Percentiles rank a stretch among this genome's conserved stretches.
Evolutionary conservation across 805 yeast species (phyloP).

Genomic region (Torulaspora quercuum): DNA sequence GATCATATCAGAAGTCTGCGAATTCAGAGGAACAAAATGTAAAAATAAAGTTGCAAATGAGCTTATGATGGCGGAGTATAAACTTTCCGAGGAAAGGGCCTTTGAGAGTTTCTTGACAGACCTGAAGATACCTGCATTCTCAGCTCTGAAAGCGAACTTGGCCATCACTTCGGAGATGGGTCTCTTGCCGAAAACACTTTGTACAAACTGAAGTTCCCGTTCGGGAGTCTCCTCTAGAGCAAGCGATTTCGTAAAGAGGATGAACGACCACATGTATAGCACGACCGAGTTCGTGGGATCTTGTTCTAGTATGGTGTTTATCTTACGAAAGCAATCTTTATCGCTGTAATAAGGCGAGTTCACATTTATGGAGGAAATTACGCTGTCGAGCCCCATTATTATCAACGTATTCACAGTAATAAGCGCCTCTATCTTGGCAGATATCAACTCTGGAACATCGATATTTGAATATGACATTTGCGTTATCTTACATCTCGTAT

Average conservation of each 20-base stretch:
- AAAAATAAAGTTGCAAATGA: constrained; percentile 37
- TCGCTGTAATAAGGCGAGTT: constrained; percentile 43
- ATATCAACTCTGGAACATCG: constrained; percentile 18
- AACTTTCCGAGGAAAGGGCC: constrained; percentile 46
- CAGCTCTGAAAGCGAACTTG: constrained; percentile 40
- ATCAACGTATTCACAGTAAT: constrained; percentile 49
- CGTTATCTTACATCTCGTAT: constrained; percentile 6
- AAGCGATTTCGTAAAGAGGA: constrained; percentile 50
- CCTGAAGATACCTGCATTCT: constrained; percentile 44
- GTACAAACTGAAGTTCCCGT: constrained; percentile 16
- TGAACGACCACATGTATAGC: constrained; percentile 64
- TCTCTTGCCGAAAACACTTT: constrained; percentile 14
- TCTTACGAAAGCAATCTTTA: constrained; percentile 36
- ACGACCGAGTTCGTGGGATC: constrained; percentile 47
- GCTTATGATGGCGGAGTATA: constrained; percentile 46
- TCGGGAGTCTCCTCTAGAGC: constrained; percentile 42
- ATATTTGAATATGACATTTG: constrained; percentile 11
- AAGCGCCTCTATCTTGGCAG: constrained; percentile 42
- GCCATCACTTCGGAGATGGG: constrained; percentile 20
- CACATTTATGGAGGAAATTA: constrained; percentile 42
- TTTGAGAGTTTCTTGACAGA: constrained; percentile 43
- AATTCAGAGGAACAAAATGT: constrained; percentile 48
- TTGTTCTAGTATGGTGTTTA: constrained; percentile 41
- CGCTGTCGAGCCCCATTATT: constrained; percentile 54
- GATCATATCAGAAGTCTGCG: constrained; percentile 33